phyloP scores from a whole-genome alignment of 257 asterid genomes.

The Ophiorrhiza pumila region DNA sequence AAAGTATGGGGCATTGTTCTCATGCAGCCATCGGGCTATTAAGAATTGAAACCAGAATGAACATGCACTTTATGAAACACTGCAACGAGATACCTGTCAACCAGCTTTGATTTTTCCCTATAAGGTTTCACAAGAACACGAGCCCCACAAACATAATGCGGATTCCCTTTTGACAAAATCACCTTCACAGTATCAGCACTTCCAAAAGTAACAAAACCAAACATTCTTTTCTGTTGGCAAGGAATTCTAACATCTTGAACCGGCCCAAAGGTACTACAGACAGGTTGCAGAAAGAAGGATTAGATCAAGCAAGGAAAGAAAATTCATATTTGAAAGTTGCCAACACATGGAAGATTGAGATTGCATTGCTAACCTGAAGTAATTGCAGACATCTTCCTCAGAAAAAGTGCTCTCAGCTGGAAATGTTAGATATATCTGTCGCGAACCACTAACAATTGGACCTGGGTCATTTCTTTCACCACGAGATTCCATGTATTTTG shows the following conservation, averaged over 20 bases:
- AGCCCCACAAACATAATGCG: conserved; percentile 81
- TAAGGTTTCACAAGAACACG: conserved; percentile 96
- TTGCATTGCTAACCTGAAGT: conserved; percentile 49
- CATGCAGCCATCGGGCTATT: not conserved
- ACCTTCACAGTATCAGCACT: conserved; percentile 63
- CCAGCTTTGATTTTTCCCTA: conserved; percentile 64
- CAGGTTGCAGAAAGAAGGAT: conserved; percentile 11
- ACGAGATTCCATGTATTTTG: conserved; percentile 44
- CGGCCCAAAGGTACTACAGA: conserved; percentile 63
- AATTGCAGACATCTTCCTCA: conserved; percentile 72
- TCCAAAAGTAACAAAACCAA: conserved; percentile 76
- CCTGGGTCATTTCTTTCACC: conserved; percentile 74
- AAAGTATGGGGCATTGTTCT: not conserved
- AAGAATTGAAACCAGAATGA: not conserved
- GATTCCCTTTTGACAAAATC: conserved; percentile 72
- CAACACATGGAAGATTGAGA: conserved; percentile 1
- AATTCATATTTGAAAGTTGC: not conserved
- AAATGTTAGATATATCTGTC: conserved; percentile 82
- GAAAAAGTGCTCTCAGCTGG: conserved; percentile 80
- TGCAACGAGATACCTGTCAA: conserved; percentile 47
- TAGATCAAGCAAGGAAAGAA: conserved; percentile 2
- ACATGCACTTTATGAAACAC: not conserved
- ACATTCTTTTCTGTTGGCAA: conserved; percentile 84
- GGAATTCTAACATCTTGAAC: conserved; percentile 97
- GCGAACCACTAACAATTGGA: conserved; percentile 60